phyloP scores from a whole-genome alignment of 1,139 yeast species.

The Diutina siamensis region DNA sequence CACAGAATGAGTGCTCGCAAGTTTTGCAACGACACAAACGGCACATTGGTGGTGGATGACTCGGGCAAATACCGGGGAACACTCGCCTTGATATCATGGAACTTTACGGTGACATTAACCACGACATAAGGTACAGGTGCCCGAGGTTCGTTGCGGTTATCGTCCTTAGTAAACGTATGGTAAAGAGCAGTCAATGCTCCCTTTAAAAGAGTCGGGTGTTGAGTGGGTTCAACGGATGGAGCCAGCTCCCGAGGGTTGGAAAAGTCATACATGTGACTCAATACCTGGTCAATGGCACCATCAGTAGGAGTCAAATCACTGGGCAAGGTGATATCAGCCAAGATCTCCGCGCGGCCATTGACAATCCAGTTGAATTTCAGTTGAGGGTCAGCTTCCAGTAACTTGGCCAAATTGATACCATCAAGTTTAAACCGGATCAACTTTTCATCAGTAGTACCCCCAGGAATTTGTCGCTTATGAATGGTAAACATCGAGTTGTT shows the following conservation, averaged over 20 bases:
- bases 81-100: slow-evolving; percentile 48
- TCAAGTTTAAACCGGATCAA: slow-evolving; percentile 54
- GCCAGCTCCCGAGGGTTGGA: slow-evolving; percentile 3
- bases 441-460: slow-evolving; percentile 17
- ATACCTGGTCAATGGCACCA: background rate
- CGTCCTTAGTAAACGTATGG: slow-evolving; percentile 23
- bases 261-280: background rate
- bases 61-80: slow-evolving; percentile 42
- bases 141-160: slow-evolving; percentile 7
- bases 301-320: slow-evolving; percentile 13
- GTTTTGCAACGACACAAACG: slow-evolving; percentile 48
- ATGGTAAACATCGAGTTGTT: slow-evolving; percentile 66
- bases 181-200: slow-evolving; percentile 35
- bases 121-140: slow-evolving; percentile 46
- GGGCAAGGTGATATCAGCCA: slow-evolving; percentile 64
- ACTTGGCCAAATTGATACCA: slow-evolving; percentile 44
- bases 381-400: slow-evolving; percentile 21
- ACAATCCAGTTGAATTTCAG: slow-evolving; percentile 59
- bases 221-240: slow-evolving; percentile 10
- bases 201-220: slow-evolving; percentile 19
- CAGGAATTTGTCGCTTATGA: slow-evolving; percentile 38
- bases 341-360: slow-evolving; percentile 57
- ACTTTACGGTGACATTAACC: slow-evolving; percentile 52
- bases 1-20: slow-evolving; percentile 49
- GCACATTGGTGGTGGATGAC: slow-evolving; percentile 35